phyloP scores from a whole-genome alignment of 306 rosid species.

The Lathyrus sativus region DNA sequence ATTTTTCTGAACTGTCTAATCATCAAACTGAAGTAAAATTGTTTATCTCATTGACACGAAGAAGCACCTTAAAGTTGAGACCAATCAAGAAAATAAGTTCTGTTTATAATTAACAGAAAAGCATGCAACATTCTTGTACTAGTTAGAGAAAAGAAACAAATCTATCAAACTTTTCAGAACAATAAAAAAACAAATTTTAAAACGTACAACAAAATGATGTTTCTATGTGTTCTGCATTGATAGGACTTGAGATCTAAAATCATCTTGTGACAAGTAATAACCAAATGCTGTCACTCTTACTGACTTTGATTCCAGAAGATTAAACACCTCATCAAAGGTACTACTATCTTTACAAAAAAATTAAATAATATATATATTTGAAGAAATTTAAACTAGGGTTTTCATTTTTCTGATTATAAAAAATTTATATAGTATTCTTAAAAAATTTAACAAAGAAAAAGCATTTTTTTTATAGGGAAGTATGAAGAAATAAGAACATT shows the following conservation, averaged over 20 bases:
- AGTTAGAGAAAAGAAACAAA: neutral
- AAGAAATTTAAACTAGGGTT: no score
- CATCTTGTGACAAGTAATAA: conserved; percentile 40
- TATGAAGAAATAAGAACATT: neutral
- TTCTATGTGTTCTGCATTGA: conserved; percentile 33
- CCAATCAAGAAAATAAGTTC: neutral
- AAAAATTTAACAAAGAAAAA: neutral
- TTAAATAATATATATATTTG: no score
- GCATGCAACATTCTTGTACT: conserved; percentile 39
- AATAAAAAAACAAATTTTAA: neutral
- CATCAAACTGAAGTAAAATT: neutral
- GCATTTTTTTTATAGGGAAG: neutral
- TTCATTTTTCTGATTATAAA: neutral
- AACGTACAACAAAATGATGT: conserved; percentile 4
- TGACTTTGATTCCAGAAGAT: no score
- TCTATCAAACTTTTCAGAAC: conserved; percentile 5
- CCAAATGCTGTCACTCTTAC: conserved; percentile 25
- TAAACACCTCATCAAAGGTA: no score
- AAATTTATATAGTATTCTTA: neutral
- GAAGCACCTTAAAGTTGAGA: neutral
- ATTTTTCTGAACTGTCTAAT: conserved; percentile 5
- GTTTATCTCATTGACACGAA: conserved; percentile 2
- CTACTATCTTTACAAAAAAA: no score
- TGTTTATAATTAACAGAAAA: conserved; percentile 34
- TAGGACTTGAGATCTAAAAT: conserved; percentile 34